phyloP scores from a whole-genome alignment of 2,329 filamentous ascomycete genomes.

The Ceratocystis diversiconidia region DNA sequence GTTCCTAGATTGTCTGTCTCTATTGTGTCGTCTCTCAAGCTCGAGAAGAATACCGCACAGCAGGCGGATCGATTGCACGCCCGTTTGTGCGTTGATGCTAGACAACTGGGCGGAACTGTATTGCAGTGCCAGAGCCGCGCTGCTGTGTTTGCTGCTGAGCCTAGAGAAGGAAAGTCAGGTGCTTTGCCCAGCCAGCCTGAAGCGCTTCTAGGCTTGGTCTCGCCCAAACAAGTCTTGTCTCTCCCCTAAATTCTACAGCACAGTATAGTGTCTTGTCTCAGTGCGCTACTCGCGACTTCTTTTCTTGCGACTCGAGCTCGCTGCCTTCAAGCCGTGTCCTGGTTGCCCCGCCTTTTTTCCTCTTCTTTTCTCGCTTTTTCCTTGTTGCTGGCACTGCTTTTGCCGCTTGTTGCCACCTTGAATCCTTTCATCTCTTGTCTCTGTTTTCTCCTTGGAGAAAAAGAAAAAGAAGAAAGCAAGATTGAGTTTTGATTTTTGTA shows the following conservation, averaged over 20 bases:
- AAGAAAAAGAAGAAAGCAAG: not conserved
- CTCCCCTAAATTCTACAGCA: not conserved
- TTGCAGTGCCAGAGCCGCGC: too few species aligned
- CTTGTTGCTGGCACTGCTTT: not conserved
- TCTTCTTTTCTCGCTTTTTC: not conserved
- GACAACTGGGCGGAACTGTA: too few species aligned
- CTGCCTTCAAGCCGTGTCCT: not conserved
- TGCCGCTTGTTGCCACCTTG: slow-evolving; percentile 5
- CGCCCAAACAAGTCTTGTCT: too few species aligned
- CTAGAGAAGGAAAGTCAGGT: not conserved
- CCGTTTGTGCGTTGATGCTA: too few species aligned
- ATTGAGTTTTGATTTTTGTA: too few species aligned
- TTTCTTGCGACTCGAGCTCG: too few species aligned
- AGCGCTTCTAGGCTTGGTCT: too few species aligned
- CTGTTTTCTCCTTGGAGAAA: slow-evolving; percentile 4
- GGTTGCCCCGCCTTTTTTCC: not conserved
- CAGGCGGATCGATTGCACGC: too few species aligned
- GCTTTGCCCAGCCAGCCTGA: not conserved
- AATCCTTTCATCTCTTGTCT: slow-evolving; percentile 4
- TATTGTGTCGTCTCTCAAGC: too few species aligned
- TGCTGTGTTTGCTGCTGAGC: too few species aligned
- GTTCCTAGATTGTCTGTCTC: not conserved
- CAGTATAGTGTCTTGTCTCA: not conserved
- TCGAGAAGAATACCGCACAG: too few species aligned
- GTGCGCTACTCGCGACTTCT: not conserved